phyloP scores from a whole-genome alignment of 345 rosid species.

The Cardamine occulta region DNA sequence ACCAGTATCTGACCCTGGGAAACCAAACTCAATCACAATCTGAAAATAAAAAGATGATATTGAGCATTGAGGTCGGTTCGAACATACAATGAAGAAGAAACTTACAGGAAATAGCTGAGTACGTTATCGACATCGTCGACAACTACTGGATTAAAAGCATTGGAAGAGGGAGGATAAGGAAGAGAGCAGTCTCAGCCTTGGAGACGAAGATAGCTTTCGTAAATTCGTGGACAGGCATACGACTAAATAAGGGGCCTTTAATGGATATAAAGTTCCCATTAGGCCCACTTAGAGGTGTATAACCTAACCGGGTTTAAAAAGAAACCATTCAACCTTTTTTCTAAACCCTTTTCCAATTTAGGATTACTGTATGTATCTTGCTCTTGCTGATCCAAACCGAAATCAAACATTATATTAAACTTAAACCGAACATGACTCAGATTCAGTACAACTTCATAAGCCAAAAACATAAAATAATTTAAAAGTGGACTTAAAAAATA shows the following conservation, averaged over 20 bases:
- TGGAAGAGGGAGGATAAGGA: conserved; percentile 34
- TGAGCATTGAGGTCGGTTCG: background rate
- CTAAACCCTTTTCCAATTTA: background rate
- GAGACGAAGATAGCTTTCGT: background rate
- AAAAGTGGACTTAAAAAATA: too few species aligned
- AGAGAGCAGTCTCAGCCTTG: conserved; percentile 4
- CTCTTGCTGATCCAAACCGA: background rate
- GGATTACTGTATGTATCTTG: background rate
- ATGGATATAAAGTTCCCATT: background rate
- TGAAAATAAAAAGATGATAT: background rate
- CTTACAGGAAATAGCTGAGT: conserved; percentile 33
- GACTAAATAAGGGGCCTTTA: conserved; percentile 24
- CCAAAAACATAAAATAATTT: background rate
- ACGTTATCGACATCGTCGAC: conserved; percentile 42
- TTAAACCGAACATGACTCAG: background rate
- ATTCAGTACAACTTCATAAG: background rate
- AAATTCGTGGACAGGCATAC: background rate
- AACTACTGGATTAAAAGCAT: conserved; percentile 22
- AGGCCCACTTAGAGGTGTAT: background rate
- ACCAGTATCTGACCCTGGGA: conserved; percentile 26
- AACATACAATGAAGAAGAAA: background rate
- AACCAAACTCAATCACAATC: conserved; percentile 18
- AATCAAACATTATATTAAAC: background rate
- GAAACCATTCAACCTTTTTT: background rate
- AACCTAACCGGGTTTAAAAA: background rate